phyloP scores from a whole-genome alignment of 805 yeast species.

The Starmerella floris region DNA sequence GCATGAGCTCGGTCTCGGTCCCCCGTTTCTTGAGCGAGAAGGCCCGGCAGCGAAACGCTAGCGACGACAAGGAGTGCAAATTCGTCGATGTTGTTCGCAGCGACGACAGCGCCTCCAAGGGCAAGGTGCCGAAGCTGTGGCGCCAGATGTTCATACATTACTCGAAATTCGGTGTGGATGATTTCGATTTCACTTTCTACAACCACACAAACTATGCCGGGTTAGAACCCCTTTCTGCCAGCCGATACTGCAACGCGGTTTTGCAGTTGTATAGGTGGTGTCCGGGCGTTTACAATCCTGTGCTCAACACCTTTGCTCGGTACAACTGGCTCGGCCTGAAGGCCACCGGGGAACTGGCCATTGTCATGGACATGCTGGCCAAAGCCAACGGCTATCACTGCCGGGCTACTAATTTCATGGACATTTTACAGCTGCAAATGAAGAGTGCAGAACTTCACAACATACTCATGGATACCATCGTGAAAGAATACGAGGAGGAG shows the following conservation, averaged over 20 bases:
- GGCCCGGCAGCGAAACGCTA: slow-evolving; percentile 25
- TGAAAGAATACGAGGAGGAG: slow-evolving; percentile 3
- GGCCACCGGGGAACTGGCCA: slow-evolving; percentile 70
- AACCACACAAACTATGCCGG: slow-evolving; percentile 68
- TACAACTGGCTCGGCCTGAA: slow-evolving; percentile 28
- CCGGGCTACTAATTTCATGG: slow-evolving; percentile 66
- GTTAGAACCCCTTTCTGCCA: slow-evolving; percentile 74
- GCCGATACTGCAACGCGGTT: slow-evolving; percentile 63
- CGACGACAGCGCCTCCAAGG: slow-evolving; percentile 16
- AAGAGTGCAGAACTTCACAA: slow-evolving; percentile 1
- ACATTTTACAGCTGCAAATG: slow-evolving; percentile 30
- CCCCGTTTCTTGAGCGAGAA: slow-evolving; percentile 46
- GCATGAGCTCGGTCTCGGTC: slow-evolving; percentile 26
- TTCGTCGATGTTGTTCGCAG: slow-evolving; percentile 9
- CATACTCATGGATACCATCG: neutral
- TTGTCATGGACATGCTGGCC: slow-evolving; percentile 78
- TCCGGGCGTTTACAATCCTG: slow-evolving; percentile 56
- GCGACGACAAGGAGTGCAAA: slow-evolving; percentile 14
- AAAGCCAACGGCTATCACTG: slow-evolving; percentile 71
- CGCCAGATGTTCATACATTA: slow-evolving; percentile 62
- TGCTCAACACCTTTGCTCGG: slow-evolving; percentile 42
- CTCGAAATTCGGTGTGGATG: slow-evolving; percentile 83
- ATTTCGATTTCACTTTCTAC: slow-evolving; percentile 79
- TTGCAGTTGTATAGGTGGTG: slow-evolving; percentile 68
- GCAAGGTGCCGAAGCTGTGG: slow-evolving; percentile 60